Conservation (phyloP, 169 alveolate species). For the Plasmodium vinckei region DNA sequence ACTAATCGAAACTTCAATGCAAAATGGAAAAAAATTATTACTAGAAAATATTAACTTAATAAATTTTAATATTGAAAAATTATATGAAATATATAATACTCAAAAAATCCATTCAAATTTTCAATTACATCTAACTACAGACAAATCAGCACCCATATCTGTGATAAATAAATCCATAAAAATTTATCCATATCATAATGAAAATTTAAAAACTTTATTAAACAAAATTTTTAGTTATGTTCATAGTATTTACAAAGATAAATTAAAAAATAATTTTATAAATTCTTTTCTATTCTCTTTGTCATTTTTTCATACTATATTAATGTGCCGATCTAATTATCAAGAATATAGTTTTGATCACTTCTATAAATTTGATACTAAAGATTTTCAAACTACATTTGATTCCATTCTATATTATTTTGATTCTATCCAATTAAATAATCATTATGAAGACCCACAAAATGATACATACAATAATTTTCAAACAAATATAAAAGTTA, state of each 20-base stretch:
- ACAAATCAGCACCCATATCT: constrained; percentile 22
- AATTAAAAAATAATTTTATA: constrained; percentile 44
- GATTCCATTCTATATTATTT: constrained; percentile 45
- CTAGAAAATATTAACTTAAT: constrained; percentile 65
- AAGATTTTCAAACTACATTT: constrained; percentile 68
- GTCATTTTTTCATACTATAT: constrained; percentile 47
- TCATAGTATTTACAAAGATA: constrained; percentile 47
- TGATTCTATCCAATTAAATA: constrained; percentile 28
- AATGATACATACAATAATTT: neutral
- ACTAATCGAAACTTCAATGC: constrained; percentile 59
- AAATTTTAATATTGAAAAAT: constrained; percentile 62
- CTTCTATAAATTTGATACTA: constrained; percentile 24
- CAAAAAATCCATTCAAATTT: constrained; percentile 69
- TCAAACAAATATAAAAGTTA: too few relatives aligned
- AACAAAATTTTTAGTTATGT: constrained; percentile 21
- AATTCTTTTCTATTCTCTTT: constrained; percentile 61
- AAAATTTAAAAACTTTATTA: constrained; percentile 44
- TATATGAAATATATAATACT: constrained; percentile 63
- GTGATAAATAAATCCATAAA: constrained; percentile 51
- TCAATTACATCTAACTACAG: constrained; percentile 45
- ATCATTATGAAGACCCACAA: neutral
- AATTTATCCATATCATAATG: constrained; percentile 33
- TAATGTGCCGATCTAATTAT: constrained; percentile 50
- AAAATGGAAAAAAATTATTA: constrained; percentile 67
- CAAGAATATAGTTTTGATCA: constrained; percentile 59